phyloP scores from a whole-genome alignment of 345 rosid species.

The Salix exigua region DNA sequence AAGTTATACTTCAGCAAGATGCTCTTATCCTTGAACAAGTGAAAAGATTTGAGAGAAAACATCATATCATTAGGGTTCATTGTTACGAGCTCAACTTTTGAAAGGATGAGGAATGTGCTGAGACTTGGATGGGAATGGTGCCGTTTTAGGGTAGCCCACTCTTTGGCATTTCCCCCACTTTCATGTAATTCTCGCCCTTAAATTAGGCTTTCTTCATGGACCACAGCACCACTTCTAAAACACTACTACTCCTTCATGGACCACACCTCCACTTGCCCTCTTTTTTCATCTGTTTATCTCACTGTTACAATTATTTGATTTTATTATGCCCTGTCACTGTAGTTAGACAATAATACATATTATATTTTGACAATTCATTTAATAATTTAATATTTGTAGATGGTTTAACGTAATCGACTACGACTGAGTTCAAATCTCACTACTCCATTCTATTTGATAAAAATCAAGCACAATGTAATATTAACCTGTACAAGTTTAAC shows the following conservation, averaged over 20 bases:
- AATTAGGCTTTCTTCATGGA: constrained; percentile 29
- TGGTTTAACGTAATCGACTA: too few species aligned
- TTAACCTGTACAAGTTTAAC: too few species aligned
- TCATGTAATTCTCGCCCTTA: constrained; percentile 21
- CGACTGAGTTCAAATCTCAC: too few species aligned
- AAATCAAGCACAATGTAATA: too few species aligned
- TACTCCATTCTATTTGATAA: too few species aligned
- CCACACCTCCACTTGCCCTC: constrained; percentile 43
- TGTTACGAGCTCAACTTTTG: not conserved
- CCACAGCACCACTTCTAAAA: constrained; percentile 38
- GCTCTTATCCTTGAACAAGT: not conserved
- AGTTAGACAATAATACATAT: too few species aligned
- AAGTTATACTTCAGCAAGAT: not conserved
- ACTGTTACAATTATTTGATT: constrained; percentile 1
- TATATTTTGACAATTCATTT: too few species aligned
- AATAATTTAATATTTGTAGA: too few species aligned
- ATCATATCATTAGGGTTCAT: not conserved
- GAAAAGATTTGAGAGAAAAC: not conserved
- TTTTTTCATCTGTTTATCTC: not conserved
- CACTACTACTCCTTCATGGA: constrained; percentile 30
- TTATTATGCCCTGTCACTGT: not conserved
- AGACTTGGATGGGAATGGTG: constrained; percentile 7
- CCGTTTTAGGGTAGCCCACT: constrained; percentile 12
- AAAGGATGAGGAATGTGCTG: constrained; percentile 12
- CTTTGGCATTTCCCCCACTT: constrained; percentile 12